phyloP scores from a whole-genome alignment of 2,329 filamentous ascomycete genomes.

The Aspergillus ochraceus region DNA sequence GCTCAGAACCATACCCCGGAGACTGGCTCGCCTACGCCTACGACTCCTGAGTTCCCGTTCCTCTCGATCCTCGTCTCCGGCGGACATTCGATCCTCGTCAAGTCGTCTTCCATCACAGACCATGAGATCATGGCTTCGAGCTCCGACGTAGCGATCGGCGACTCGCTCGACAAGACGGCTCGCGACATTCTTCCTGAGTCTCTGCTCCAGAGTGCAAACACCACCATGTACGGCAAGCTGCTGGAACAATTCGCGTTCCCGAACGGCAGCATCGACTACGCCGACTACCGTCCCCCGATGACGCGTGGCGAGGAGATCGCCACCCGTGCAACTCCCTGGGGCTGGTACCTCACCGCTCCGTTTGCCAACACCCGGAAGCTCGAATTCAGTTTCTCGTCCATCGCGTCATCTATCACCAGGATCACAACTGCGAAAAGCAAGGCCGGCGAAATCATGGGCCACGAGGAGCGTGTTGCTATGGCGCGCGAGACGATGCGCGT shows the following conservation, averaged over 20 bases:
- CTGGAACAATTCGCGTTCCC: conserved; percentile 81
- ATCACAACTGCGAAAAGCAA: conserved; percentile 46
- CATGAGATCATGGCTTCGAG: conserved; percentile 74
- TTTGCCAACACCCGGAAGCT: conserved; percentile 60
- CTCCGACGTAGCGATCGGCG: conserved; percentile 82
- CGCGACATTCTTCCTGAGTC: conserved; percentile 69
- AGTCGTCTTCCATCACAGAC: conserved; percentile 65
- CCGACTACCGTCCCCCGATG: conserved; percentile 58
- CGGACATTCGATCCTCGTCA: conserved; percentile 84
- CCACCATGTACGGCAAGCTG: conserved; percentile 76
- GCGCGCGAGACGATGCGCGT: conserved; percentile 74
- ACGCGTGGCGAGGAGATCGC: conserved; percentile 61
- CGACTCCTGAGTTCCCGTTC: conserved; percentile 71
- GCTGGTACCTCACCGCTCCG: conserved; percentile 71
- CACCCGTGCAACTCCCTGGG: conserved; percentile 50
- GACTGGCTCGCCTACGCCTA: background rate
- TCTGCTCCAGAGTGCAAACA: conserved; percentile 54
- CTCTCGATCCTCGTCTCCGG: conserved; percentile 86
- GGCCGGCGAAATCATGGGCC: conserved; percentile 40
- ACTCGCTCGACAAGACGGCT: conserved; percentile 84
- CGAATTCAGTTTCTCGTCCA: conserved; percentile 72
- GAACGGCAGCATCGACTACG: conserved; percentile 36
- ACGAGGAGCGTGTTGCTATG: conserved; percentile 66
- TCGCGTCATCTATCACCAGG: conserved; percentile 65
- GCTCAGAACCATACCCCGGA: conserved; percentile 14